These are phyloP conservation scores for Bertia moriformis DNA, from an alignment of 2,329 filamentous ascomycete species.

Conservation along the genomic window DNA sequence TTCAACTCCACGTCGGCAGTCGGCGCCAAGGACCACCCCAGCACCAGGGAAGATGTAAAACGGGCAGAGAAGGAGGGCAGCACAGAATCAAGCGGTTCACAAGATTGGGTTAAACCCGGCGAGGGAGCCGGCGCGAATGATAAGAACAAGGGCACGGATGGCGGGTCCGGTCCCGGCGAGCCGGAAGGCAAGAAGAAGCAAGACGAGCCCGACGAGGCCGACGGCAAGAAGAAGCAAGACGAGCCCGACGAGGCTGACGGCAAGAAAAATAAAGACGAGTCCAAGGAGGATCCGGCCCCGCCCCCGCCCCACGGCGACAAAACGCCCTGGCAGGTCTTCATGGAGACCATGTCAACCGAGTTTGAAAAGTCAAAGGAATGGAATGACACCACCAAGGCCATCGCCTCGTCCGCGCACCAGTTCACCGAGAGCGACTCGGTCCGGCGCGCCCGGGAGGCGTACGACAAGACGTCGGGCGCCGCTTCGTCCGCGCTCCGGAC, in stretches of 20 bases:
- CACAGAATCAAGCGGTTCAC: too few relatives aligned
- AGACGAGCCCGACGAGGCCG: constrained; percentile 25
- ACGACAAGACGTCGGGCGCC: constrained; percentile 71
- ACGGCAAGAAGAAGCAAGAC: constrained; percentile 28
- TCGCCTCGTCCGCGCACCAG: constrained; percentile 76
- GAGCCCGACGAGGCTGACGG: constrained; percentile 23
- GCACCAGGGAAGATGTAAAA: too few relatives aligned
- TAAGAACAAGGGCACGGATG: constrained; percentile 10
- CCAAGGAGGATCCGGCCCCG: constrained; percentile 59
- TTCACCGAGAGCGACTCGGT: constrained; percentile 93
- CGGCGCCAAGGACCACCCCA: too few relatives aligned
- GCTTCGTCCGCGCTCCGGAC: constrained; percentile 82
- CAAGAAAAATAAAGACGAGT: constrained; percentile 30
- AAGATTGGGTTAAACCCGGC: too few relatives aligned
- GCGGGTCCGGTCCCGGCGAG: constrained; percentile 16
- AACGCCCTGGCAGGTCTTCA: constrained; percentile 96
- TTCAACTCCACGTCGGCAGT: too few relatives aligned
- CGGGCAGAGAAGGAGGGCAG: too few relatives aligned
- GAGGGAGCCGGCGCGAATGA: too few relatives aligned
- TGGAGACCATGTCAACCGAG: constrained; percentile 84
- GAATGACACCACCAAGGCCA: constrained; percentile 95
- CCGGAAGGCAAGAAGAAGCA: constrained; percentile 19
- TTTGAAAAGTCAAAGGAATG: constrained; percentile 97
- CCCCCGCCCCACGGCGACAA: constrained; percentile 94
- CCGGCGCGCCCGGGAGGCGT: constrained; percentile 70